phyloP scores from a whole-genome alignment of 805 yeast species.

The Martiniozyma abietophila region DNA sequence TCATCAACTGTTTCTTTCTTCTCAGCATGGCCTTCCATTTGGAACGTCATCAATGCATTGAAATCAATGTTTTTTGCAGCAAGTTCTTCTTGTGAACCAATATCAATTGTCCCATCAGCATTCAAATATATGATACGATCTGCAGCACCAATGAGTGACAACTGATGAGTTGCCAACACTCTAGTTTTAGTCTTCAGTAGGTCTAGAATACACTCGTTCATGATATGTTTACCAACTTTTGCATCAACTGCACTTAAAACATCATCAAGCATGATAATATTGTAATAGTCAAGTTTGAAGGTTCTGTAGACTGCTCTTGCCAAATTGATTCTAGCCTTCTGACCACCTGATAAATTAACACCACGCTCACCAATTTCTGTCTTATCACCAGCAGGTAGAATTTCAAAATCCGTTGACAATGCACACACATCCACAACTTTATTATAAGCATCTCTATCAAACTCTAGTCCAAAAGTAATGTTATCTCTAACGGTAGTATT shows the following conservation, averaged over 20 bases:
- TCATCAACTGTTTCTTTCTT: conserved; percentile 10
- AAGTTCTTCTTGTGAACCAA: conserved; percentile 54
- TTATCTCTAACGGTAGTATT: conserved; percentile 75
- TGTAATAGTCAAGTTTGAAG: conserved; percentile 35
- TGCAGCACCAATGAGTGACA: conserved; percentile 58
- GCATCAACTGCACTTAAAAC: conserved; percentile 83
- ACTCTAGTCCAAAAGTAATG: conserved; percentile 52
- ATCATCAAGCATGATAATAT: conserved; percentile 66
- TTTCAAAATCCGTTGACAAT: conserved; percentile 52
- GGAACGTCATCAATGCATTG: conserved; percentile 38
- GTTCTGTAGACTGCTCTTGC: conserved; percentile 64
- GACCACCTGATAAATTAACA: conserved; percentile 79
- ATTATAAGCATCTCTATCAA: conserved; percentile 40
- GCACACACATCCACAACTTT: conserved; percentile 57
- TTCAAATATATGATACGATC: conserved; percentile 59
- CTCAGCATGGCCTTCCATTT: conserved; percentile 11
- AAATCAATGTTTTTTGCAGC: conserved; percentile 36
- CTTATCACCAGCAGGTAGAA: conserved; percentile 63
- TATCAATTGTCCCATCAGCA: conserved; percentile 48
- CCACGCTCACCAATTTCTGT: conserved; percentile 86
- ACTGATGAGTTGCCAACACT: conserved; percentile 74
- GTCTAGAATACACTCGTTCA: conserved; percentile 58
- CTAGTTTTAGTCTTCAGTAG: conserved; percentile 50
- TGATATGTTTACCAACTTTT: conserved; percentile 72
- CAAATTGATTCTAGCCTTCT: conserved; percentile 69